phyloP scores from a whole-genome alignment of 208 protist genomes.

The Herpetomonas samuelpessoai region DNA sequence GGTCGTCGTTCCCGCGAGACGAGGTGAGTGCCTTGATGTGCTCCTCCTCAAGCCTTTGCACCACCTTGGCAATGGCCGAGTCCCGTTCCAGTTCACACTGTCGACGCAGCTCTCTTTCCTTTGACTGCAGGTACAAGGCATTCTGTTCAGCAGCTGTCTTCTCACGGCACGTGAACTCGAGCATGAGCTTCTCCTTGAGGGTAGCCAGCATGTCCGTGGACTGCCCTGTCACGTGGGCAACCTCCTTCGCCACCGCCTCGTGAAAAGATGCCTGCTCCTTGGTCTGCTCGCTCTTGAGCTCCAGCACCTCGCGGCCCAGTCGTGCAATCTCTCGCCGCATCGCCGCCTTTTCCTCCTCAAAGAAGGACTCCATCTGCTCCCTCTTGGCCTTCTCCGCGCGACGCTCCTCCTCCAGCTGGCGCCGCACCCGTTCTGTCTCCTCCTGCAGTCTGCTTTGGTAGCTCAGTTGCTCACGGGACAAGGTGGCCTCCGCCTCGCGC shows the following conservation, averaged over 20 bases:
- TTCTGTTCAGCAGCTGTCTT: constrained; percentile 44
- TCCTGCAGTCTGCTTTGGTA: constrained; percentile 49
- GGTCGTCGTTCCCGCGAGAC: constrained; percentile 47
- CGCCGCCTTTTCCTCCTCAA: constrained; percentile 52
- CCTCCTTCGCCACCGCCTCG: constrained; percentile 67
- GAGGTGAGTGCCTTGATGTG: constrained; percentile 51
- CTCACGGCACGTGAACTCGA: constrained; percentile 60
- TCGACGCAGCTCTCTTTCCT: constrained; percentile 58
- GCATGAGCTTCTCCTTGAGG: constrained; percentile 68
- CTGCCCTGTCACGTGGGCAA: constrained; percentile 53
- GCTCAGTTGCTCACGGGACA: constrained; percentile 56
- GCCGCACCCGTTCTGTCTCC: constrained; percentile 54
- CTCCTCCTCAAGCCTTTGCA: constrained; percentile 61
- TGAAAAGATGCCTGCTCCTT: constrained; percentile 69
- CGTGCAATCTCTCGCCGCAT: constrained; percentile 66
- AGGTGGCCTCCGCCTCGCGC: constrained; percentile 53
- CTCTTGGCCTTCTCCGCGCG: constrained; percentile 36
- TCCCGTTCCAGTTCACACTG: constrained; percentile 75
- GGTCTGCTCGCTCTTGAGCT: constrained; percentile 40
- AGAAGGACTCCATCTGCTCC: constrained; percentile 67
- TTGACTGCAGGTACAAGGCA: constrained; percentile 35
- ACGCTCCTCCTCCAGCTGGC: constrained; percentile 63
- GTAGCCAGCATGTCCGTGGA: constrained; percentile 48
- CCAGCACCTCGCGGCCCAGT: constrained; percentile 61
- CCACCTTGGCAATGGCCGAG: constrained; percentile 56